phyloP scores from a whole-genome alignment of 2,329 filamentous ascomycete species.

The Phyllosticta paracitricarpa region DNA sequence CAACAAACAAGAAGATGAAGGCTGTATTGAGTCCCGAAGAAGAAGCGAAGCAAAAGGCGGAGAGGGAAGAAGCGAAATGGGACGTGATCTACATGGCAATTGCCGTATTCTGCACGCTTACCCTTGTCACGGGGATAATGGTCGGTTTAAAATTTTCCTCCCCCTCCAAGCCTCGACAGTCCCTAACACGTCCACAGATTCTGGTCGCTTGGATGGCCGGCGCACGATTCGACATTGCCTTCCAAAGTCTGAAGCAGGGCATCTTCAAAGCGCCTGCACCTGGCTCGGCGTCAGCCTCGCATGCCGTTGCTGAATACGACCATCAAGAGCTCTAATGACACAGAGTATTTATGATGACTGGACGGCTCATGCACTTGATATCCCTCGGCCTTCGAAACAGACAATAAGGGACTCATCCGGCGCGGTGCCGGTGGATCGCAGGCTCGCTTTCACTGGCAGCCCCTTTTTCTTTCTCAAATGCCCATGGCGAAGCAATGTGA shows the following conservation, averaged over 20 bases:
- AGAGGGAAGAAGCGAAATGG: constrained; percentile 41
- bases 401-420: background rate
- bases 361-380: background rate
- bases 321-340: constrained; percentile 16
- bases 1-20: constrained; percentile 15
- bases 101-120: constrained; percentile 58
- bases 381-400: background rate
- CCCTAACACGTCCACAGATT: constrained; percentile 26
- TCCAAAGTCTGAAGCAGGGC: constrained; percentile 43
- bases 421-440: background rate
- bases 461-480: background rate
- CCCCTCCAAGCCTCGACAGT: constrained; percentile 6
- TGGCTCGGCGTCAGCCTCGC: background rate
- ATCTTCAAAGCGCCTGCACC: constrained; percentile 6
- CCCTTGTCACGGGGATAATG: constrained; percentile 67
- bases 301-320: constrained; percentile 15
- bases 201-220: constrained; percentile 69
- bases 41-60: constrained; percentile 44
- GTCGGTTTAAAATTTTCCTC: constrained; percentile 41
- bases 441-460: background rate
- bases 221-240: constrained; percentile 68
- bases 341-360: constrained; percentile 1
- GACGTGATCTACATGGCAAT: constrained; percentile 54
- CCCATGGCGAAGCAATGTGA: background rate
- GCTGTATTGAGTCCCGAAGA: constrained; percentile 41